Percentiles rank a stretch among this genome's conserved stretches.
Evolutionary conservation across 2,329 filamentous ascomycete species (phyloP).

Genomic region (Bipolaris zeicola): DNA sequence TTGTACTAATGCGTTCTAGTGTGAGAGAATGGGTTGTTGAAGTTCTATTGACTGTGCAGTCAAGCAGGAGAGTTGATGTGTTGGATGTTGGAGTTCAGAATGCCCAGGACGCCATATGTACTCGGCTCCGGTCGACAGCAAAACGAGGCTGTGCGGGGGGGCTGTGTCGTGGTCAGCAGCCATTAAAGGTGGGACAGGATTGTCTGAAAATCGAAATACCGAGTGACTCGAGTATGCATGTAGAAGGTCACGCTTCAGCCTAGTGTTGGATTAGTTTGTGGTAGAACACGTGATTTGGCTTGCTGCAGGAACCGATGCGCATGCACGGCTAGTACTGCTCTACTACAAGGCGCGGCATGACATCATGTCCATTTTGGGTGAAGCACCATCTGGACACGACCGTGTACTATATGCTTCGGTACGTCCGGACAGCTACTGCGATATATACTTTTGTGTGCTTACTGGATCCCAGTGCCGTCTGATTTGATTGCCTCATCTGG

Average conservation of each 20-base stretch:
- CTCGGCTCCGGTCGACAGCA: neutral
- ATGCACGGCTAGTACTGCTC: neutral
- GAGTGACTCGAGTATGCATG: neutral
- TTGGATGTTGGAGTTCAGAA: neutral
- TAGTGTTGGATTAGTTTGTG: neutral
- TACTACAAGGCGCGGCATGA: conserved; percentile 4
- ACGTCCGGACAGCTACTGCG: conserved; percentile 19
- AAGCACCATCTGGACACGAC: neutral
- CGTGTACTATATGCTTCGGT: neutral
- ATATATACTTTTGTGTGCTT: conserved; percentile 1
- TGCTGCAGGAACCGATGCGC: neutral
- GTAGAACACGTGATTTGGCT: conserved; percentile 7
- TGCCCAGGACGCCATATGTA: neutral
- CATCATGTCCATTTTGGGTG: conserved; percentile 6
- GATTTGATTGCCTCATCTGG: neutral
- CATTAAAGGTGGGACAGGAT: too few relatives aligned
- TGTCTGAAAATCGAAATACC: too few relatives aligned
- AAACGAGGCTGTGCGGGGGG: neutral
- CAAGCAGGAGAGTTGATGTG: neutral
- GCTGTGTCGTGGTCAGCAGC: neutral
- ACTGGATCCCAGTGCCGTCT: neutral
- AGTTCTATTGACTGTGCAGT: neutral
- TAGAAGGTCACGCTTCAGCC: neutral
- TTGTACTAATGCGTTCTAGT: neutral
- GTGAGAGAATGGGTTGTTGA: too few relatives aligned